Percentiles rank a stretch among this genome's conserved stretches.
Conservation (phyloP, 2,329 filamentous ascomycete species). For the Trichoderma pleuroti region DNA sequence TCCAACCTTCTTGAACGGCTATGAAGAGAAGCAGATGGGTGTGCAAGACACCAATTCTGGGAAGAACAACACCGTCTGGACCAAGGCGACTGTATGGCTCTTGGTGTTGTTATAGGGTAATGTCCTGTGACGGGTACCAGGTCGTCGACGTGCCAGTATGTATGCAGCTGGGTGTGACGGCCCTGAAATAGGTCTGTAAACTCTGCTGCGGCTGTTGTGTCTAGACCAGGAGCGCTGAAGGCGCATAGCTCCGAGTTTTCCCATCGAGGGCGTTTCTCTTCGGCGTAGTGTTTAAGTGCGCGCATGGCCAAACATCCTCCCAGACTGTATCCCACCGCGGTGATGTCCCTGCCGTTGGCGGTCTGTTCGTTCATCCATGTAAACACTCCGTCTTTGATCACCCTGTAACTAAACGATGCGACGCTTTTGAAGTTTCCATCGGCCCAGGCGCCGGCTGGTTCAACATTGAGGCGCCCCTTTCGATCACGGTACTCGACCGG, state of each 20-base stretch:
- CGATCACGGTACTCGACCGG: background rate
- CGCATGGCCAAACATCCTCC: background rate
- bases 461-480: background rate
- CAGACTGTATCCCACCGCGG: background rate
- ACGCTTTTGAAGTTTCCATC: background rate
- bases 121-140: background rate
- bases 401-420: background rate
- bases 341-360: background rate
- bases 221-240: background rate
- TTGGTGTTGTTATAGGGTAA: background rate
- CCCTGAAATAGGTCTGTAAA: background rate
- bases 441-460: background rate
- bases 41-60: background rate
- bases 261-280: background rate
- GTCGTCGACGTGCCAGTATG: background rate
- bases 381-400: background rate
- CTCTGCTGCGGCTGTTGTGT: background rate
- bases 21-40: background rate
- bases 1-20: background rate
- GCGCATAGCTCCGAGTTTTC: background rate
- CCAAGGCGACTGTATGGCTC: background rate
- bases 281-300: background rate
- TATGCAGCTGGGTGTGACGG: background rate
- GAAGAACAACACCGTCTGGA: background rate
- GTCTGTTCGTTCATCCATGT: background rate